These are phyloP conservation scores for Xylariaceae sp. DNA, from an alignment of 2,329 filamentous ascomycete genomes.

Conservation along the genomic window DNA sequence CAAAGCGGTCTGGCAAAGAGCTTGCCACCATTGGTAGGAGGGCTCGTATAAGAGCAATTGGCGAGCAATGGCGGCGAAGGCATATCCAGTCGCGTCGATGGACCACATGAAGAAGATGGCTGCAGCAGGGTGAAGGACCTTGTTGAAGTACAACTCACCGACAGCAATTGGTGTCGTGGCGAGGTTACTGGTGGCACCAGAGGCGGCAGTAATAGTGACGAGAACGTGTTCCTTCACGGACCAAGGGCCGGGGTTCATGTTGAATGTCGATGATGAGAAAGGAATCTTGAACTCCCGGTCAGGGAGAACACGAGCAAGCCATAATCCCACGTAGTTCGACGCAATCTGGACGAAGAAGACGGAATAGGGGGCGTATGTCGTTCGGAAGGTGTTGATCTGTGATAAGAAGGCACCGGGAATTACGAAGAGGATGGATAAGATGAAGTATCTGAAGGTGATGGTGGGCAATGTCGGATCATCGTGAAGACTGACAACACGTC, in stretches of 20 bases:
- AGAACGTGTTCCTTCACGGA: constrained; percentile 55
- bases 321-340: constrained; percentile 49
- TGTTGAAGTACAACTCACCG: constrained; percentile 52
- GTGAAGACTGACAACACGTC: constrained; percentile 51
- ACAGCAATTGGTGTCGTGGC: constrained; percentile 49
- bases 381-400: constrained; percentile 52
- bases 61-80: constrained; percentile 52
- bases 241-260: constrained; percentile 52
- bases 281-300: constrained; percentile 43
- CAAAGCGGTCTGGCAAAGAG: constrained; percentile 49
- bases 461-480: constrained; percentile 52
- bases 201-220: constrained; percentile 49
- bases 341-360: constrained; percentile 59
- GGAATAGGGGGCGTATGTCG: constrained; percentile 53
- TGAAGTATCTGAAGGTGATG: constrained; percentile 55
- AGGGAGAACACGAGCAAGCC: constrained; percentile 48
- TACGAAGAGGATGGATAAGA: constrained; percentile 51
- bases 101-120: constrained; percentile 57
- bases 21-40: constrained; percentile 49
- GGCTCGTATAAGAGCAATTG: constrained; percentile 55
- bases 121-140: constrained; percentile 47
- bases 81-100: constrained; percentile 54
- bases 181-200: constrained; percentile 48
- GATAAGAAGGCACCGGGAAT: constrained; percentile 53
- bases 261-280: constrained; percentile 44